phyloP scores from a whole-genome alignment of 306 rosid species.

The Sicyos edulis region DNA sequence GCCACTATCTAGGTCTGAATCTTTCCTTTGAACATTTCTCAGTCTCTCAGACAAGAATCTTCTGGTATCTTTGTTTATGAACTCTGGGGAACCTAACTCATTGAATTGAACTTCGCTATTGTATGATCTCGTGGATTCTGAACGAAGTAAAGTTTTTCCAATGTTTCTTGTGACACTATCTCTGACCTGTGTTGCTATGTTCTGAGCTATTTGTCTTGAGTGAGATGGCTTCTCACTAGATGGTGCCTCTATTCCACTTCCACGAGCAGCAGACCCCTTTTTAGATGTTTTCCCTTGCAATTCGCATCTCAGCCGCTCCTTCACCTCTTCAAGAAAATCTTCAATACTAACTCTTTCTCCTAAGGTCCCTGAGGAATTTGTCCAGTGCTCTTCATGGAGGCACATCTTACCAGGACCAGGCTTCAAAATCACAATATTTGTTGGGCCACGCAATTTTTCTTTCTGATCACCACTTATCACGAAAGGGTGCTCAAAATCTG shows the following conservation, averaged over 20 bases:
- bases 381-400: conserved; percentile 58
- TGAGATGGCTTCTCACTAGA: conserved; percentile 62
- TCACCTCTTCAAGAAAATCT: conserved; percentile 92
- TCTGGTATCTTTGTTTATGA: conserved; percentile 62
- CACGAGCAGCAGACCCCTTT: conserved; percentile 54
- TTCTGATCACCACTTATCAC: conserved; percentile 37
- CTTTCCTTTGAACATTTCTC: conserved; percentile 46
- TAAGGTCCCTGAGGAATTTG: conserved; percentile 43
- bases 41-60: conserved; percentile 59
- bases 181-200: conserved; percentile 65
- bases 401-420: conserved; percentile 73
- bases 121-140: conserved; percentile 73
- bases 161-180: conserved; percentile 66
- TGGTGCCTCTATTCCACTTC: conserved; percentile 81
- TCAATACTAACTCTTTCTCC: conserved; percentile 66
- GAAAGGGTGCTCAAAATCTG: conserved; percentile 69
- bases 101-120: conserved; percentile 51
- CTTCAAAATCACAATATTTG: conserved; percentile 78
- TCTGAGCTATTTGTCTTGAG: conserved; percentile 65
- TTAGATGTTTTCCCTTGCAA: conserved; percentile 55
- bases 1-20: conserved; percentile 35
- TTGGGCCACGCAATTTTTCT: conserved; percentile 42
- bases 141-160: conserved; percentile 42
- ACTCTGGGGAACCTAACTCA: conserved; percentile 53
- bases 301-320: conserved; percentile 71